Evolutionary conservation across 1,284 basidiomycete genomes (phyloP).

Genomic region (Ustilago sp.): DNA sequence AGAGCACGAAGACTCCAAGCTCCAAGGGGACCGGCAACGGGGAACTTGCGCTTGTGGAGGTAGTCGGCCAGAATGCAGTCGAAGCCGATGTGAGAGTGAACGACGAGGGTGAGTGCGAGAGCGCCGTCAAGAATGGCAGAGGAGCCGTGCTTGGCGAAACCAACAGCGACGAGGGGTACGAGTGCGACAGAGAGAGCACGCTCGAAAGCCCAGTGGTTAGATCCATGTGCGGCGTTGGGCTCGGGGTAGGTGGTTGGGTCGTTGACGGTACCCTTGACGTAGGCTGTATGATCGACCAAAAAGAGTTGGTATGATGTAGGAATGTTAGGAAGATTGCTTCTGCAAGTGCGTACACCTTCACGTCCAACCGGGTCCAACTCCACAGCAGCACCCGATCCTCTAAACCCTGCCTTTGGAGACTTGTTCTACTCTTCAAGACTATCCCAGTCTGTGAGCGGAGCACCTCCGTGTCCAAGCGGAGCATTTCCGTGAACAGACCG

Average conservation of each 20-base stretch:
- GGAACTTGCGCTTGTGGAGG: conserved; percentile 92
- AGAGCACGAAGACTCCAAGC: conserved; percentile 82
- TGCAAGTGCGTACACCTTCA: background rate
- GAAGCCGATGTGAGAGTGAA: conserved; percentile 89
- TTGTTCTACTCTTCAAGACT: background rate
- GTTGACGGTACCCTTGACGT: conserved; percentile 93
- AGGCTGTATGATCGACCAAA: conserved; percentile 74
- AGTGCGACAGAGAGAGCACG: conserved; percentile 87
- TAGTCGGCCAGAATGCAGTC: conserved; percentile 77
- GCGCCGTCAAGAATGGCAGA: conserved; percentile 79
- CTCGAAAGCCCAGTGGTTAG: conserved; percentile 98
- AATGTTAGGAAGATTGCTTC: conserved; percentile 3
- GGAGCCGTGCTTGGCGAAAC: conserved; percentile 67
- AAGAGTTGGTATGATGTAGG: background rate
- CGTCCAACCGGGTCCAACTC: background rate
- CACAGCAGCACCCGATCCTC: background rate
- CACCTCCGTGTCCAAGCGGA: background rate
- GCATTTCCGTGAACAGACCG: background rate
- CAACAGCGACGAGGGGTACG: conserved; percentile 77
- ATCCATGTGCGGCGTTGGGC: conserved; percentile 80
- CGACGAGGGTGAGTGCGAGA: conserved; percentile 84
- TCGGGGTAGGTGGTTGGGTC: conserved; percentile 90
- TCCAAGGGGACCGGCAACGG: conserved; percentile 76
- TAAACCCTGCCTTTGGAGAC: background rate
- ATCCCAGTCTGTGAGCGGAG: background rate